These are phyloP conservation scores for Cyberlindnera lachancei DNA, from an alignment of 805 yeast species.

Conservation along the genomic window DNA sequence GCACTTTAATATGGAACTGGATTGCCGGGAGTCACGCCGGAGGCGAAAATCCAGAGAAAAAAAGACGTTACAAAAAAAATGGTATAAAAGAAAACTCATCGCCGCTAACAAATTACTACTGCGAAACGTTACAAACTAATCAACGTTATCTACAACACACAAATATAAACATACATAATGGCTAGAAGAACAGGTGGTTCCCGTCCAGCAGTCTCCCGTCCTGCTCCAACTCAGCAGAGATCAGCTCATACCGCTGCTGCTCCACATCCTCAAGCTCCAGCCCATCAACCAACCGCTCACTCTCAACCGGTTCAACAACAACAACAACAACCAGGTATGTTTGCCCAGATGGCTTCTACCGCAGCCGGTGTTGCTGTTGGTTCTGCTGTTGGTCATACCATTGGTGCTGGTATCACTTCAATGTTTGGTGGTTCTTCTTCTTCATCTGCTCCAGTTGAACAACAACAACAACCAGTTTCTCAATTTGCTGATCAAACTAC, in stretches of 20 bases:
- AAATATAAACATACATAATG: conserved; percentile 22
- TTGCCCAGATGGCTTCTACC: conserved; percentile 96
- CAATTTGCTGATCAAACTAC: conserved; percentile 28
- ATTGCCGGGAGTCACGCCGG: too few species aligned
- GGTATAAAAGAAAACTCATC: too few species aligned
- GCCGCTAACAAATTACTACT: too few species aligned
- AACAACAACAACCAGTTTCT: conserved; percentile 35
- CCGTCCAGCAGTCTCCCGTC: conserved; percentile 36
- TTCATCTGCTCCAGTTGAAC: conserved; percentile 33
- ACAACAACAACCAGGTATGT: conserved; percentile 68
- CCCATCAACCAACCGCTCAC: conserved; percentile 31
- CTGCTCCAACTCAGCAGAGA: conserved; percentile 46
- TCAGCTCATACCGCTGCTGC: conserved; percentile 71
- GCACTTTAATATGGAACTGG: too few species aligned
- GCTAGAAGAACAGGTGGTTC: conserved; percentile 41
- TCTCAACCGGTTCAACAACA: conserved; percentile 42
- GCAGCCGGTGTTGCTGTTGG: conserved; percentile 99
- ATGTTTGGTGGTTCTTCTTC: conserved; percentile 78
- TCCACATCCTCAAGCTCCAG: conserved; percentile 31
- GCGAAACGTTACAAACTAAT: too few species aligned
- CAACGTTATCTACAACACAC: too few species aligned
- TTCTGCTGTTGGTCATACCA: conserved; percentile 91
- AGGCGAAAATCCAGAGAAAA: too few species aligned
- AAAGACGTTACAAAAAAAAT: too few species aligned
- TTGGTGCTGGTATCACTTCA: conserved; percentile 89